These are phyloP conservation scores for Echinosophora koreensis DNA, from an alignment of 306 rosid species.

Conservation along the genomic window DNA sequence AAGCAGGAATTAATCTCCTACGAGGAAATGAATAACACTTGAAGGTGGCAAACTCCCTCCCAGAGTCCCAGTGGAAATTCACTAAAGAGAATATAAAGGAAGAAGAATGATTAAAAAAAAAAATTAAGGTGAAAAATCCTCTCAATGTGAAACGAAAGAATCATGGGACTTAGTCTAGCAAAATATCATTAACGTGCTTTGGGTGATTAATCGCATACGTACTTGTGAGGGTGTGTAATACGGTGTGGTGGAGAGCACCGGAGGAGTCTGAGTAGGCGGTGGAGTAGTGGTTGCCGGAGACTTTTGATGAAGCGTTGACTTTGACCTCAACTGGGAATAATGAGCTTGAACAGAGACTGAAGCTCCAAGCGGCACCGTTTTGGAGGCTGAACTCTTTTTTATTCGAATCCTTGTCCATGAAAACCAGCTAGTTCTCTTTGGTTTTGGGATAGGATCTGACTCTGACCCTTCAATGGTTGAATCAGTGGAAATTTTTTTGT, in stretches of 20 bases:
- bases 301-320: slow-evolving; percentile 41
- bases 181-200: too few relatives aligned
- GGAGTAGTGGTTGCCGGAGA: slow-evolving; percentile 12
- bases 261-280: slow-evolving; percentile 30
- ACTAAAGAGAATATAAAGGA: too few relatives aligned
- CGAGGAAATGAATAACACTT: too few relatives aligned
- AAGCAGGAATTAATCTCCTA: too few relatives aligned
- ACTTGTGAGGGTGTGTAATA: slow-evolving; percentile 57
- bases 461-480: background rate
- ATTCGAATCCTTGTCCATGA: slow-evolving; percentile 45
- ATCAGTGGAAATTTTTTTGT: background rate
- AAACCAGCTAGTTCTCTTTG: slow-evolving; percentile 42
- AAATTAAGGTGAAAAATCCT: too few relatives aligned
- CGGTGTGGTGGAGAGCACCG: slow-evolving; percentile 38
- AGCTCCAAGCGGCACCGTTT: slow-evolving; percentile 68
- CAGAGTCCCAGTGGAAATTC: too few relatives aligned
- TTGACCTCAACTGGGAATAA: slow-evolving; percentile 50
- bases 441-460: slow-evolving; percentile 7
- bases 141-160: too few relatives aligned
- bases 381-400: slow-evolving; percentile 47
- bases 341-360: slow-evolving; percentile 34
- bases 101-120: too few relatives aligned
- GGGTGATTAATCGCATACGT: background rate
- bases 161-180: too few relatives aligned
- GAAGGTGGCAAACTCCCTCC: too few relatives aligned